These are phyloP conservation scores for Plantago major DNA, from an alignment of 257 asterid species.

Conservation along the genomic window DNA sequence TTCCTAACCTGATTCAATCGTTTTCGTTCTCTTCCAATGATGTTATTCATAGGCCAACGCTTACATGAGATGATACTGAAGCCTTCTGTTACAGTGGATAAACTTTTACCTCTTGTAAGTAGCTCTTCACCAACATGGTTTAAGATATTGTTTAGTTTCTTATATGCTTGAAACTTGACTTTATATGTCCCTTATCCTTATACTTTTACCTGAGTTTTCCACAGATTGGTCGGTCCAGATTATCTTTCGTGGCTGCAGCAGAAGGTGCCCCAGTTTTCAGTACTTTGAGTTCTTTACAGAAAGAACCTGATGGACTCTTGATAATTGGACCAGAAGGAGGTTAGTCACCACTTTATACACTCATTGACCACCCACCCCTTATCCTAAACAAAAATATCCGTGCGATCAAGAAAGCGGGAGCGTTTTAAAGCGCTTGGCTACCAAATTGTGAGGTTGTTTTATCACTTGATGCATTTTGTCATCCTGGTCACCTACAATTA, in stretches of 20 bases:
- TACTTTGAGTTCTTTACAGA: conserved; percentile 35
- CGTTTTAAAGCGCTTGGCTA: background rate
- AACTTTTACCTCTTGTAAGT: conserved; percentile 63
- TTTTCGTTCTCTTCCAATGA: conserved; percentile 10
- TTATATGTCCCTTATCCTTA: conserved; percentile 1
- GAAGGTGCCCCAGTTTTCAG: conserved; percentile 72
- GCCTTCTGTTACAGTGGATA: conserved; percentile 52
- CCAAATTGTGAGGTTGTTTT: background rate
- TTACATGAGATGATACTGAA: conserved; percentile 81
- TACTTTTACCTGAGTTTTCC: conserved; percentile 14
- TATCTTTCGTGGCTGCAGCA: conserved; percentile 75
- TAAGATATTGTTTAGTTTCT: background rate
- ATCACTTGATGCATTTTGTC: background rate
- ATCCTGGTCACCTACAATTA: conserved; percentile 17
- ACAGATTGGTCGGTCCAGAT: conserved; percentile 63
- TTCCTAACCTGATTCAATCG: conserved; percentile 1
- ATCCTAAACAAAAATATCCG: no score
- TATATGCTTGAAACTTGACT: background rate
- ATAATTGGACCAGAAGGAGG: conserved; percentile 99
- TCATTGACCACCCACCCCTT: background rate
- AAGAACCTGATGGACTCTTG: conserved; percentile 58
- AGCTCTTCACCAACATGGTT: background rate
- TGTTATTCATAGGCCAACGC: conserved; percentile 60
- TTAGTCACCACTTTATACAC: conserved; percentile 27
- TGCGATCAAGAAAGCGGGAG: no score